Conservation (phyloP, 106 monocot genomes). For the Cymbidium sinense region DNA sequence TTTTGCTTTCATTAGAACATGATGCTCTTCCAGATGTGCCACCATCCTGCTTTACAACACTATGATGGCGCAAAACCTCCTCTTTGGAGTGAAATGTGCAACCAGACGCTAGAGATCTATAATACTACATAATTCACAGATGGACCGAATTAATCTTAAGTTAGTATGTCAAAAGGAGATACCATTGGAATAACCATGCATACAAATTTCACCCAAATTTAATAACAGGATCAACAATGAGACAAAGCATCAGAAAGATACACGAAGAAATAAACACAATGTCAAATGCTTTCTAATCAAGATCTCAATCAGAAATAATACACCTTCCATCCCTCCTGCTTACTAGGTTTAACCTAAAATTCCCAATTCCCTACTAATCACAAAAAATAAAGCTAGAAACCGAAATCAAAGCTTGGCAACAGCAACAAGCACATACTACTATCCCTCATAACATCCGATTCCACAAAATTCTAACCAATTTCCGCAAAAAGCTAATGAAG, state of each 20-base stretch:
- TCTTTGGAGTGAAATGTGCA: slow-evolving; percentile 15
- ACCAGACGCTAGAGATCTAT: slow-evolving; percentile 14
- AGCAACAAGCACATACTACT: not conserved
- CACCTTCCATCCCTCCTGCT: too few species aligned
- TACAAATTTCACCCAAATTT: too few species aligned
- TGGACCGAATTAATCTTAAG: not conserved
- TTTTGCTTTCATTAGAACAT: slow-evolving; percentile 6
- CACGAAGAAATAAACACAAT: too few species aligned
- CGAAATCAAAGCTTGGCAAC: not conserved
- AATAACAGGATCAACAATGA: too few species aligned
- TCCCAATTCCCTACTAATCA: not conserved
- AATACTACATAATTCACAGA: slow-evolving; percentile 18
- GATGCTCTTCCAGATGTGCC: not conserved
- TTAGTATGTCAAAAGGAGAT: not conserved
- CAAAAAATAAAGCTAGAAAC: not conserved
- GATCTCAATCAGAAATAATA: too few species aligned
- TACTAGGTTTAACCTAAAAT: not conserved
- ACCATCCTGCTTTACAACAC: slow-evolving; percentile 3
- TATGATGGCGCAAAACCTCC: slow-evolving; percentile 23
- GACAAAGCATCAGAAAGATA: too few species aligned
- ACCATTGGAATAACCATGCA: not conserved
- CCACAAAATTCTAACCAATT: not conserved
- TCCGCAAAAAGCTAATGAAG: not conserved
- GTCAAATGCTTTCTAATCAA: too few species aligned
- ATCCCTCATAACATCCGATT: not conserved